Conservation (phyloP, 306 rosid genomes). For the Begonia fuchsioides region DNA sequence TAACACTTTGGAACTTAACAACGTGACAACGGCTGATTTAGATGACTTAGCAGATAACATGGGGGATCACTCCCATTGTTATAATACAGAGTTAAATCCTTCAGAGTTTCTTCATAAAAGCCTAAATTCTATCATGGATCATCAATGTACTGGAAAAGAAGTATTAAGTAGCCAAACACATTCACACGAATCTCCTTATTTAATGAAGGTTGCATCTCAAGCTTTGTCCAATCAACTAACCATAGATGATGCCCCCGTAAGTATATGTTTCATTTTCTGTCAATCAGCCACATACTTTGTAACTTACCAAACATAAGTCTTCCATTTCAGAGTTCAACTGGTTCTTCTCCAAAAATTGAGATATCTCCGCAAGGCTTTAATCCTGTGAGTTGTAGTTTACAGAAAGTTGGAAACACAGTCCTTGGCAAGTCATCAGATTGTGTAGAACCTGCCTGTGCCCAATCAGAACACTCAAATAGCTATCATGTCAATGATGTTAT, state of each 20-base stretch:
- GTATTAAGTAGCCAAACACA: conserved; percentile 14
- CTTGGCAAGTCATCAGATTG: conserved; percentile 9
- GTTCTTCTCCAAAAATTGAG: conserved; percentile 25
- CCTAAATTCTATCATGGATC: conserved; percentile 24
- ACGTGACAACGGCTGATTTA: conserved; percentile 7
- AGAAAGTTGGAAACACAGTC: conserved; percentile 18
- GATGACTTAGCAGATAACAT: conserved; percentile 16
- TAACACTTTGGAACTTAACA: no score
- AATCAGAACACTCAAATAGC: conserved; percentile 13
- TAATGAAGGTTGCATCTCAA: conserved; percentile 17
- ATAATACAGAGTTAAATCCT: conserved; percentile 16
- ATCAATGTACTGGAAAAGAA: conserved; percentile 12
- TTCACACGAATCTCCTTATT: conserved; percentile 17
- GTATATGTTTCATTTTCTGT: conserved; percentile 15
- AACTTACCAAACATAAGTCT: conserved; percentile 13
- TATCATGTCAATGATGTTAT: conserved; percentile 12
- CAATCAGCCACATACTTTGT: conserved; percentile 1
- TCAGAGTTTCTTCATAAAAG: conserved; percentile 21
- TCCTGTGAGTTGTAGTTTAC: conserved; percentile 11
- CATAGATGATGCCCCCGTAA: conserved; percentile 31
- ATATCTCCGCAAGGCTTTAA: conserved; percentile 15
- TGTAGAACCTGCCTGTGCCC: conserved; percentile 14
- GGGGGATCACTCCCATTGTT: conserved; percentile 14
- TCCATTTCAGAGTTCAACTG: conserved; percentile 30
- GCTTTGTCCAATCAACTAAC: conserved; percentile 9